These are phyloP conservation scores for Phytophthora megakarya DNA, from an alignment of 352 stramenopile species.

Conservation along the genomic window DNA sequence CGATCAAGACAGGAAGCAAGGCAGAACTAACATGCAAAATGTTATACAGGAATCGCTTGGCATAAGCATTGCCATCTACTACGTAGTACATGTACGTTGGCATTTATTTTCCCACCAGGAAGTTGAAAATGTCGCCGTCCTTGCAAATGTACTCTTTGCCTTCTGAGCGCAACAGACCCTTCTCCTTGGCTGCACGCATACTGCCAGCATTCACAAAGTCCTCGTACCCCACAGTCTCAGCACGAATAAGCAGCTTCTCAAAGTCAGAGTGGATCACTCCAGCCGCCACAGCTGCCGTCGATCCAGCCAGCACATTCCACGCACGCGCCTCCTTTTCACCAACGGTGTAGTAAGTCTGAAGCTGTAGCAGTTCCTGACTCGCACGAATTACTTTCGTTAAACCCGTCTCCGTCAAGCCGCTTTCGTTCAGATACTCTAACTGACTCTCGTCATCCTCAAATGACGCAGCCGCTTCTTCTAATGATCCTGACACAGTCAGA, in stretches of 20 bases:
- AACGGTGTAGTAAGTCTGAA: constrained; percentile 98
- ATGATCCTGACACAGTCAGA: constrained; percentile 71
- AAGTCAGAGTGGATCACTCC: constrained; percentile 91
- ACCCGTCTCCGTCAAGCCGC: constrained; percentile 72
- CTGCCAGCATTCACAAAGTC: constrained; percentile 93
- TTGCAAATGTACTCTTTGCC: constrained; percentile 99
- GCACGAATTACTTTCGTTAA: constrained; percentile 87
- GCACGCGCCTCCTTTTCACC: constrained; percentile 83
- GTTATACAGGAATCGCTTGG: background rate
- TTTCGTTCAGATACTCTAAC: constrained; percentile 93
- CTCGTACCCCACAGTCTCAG: constrained; percentile 97
- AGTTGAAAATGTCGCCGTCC: constrained; percentile 99
- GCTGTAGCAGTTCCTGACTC: constrained; percentile 93
- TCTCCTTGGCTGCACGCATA: constrained; percentile 95
- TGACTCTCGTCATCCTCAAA: constrained; percentile 92
- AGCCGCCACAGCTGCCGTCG: constrained; percentile 71
- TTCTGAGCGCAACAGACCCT: constrained; percentile 93
- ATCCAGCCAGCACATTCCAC: constrained; percentile 83
- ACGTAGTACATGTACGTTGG: too few relatives aligned
- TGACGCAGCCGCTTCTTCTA: constrained; percentile 80
- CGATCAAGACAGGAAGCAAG: background rate
- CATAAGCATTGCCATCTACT: constrained; percentile 2
- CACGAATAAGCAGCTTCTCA: constrained; percentile 85
- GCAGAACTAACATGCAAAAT: background rate
- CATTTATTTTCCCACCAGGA: constrained; percentile 82